Evolutionary conservation across 2,329 filamentous ascomycete genomes (phyloP).

Genomic region (Apiospora arundinis): DNA sequence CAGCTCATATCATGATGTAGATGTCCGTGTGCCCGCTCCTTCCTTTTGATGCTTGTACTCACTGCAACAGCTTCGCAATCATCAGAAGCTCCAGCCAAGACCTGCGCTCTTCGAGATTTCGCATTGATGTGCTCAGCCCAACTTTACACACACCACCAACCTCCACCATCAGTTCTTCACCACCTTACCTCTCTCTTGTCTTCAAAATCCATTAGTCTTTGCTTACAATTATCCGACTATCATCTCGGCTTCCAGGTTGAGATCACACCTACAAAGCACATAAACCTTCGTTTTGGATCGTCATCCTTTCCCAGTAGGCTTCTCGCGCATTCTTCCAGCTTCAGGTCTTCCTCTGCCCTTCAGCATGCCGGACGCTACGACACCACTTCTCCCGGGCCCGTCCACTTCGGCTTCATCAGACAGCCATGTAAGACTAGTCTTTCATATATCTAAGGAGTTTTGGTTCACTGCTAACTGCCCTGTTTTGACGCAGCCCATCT

Average conservation of each 20-base stretch:
- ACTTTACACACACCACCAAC: background rate
- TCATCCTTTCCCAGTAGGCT: slow-evolving; percentile 12
- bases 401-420: slow-evolving; percentile 31
- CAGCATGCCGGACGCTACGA: slow-evolving; percentile 35
- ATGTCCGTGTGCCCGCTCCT: background rate
- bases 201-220: background rate
- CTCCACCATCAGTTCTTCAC: background rate
- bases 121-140: background rate
- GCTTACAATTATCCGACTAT: background rate
- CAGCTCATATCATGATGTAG: background rate
- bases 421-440: slow-evolving; percentile 39
- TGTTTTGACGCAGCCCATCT: slow-evolving; percentile 50
- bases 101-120: background rate
- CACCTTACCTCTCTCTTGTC: background rate
- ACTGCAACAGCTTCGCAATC: background rate
- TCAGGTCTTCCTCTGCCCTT: background rate
- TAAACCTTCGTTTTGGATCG: slow-evolving; percentile 11
- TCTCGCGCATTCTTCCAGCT: background rate
- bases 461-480: background rate
- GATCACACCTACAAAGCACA: background rate
- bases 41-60: background rate
- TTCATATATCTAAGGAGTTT: background rate
- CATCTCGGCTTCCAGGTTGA: background rate
- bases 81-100: background rate
- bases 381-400: slow-evolving; percentile 37